Conservation (phyloP, 2,329 filamentous ascomycete species). For the Colletotrichum phormii region DNA sequence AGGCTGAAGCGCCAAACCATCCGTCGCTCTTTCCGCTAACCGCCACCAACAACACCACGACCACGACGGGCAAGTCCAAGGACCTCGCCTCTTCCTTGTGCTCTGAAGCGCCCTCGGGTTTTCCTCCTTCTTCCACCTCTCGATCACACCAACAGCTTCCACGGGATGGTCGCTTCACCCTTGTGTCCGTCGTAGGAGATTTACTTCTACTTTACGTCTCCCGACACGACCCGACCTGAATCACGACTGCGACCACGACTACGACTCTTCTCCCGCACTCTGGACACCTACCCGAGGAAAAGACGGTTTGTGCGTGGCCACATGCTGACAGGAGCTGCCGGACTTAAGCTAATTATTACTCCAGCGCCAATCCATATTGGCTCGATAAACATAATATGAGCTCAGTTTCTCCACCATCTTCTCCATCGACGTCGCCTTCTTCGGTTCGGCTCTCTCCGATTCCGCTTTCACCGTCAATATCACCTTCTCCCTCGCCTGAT, state of each 20-base stretch:
- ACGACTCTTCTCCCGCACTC: conserved; percentile 7
- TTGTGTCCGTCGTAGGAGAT: conserved; percentile 26
- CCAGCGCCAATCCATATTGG: conserved; percentile 31
- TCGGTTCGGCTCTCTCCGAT: not conserved
- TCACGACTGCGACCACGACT: not conserved
- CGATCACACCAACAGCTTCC: not conserved
- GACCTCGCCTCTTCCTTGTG: not conserved
- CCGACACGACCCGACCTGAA: not conserved
- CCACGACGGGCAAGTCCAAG: not conserved
- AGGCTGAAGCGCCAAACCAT: conserved; percentile 12
- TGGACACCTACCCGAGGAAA: not conserved
- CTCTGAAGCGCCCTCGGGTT: not conserved
- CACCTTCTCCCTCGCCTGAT: not conserved
- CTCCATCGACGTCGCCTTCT: not conserved
- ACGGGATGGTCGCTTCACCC: conserved; percentile 28
- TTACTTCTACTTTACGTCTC: conserved; percentile 19
- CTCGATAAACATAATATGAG: conserved; percentile 25
- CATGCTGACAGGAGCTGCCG: not conserved
- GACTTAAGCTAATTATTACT: not conserved
- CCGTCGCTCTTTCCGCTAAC: conserved; percentile 3
- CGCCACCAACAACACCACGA: conserved; percentile 16
- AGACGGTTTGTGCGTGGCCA: conserved; percentile 28
- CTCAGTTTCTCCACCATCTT: conserved; percentile 26
- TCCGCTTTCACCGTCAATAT: not conserved
- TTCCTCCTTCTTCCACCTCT: not conserved